Evolutionary conservation across 345 rosid species (phyloP).

Genomic region (Salix caprea): DNA sequence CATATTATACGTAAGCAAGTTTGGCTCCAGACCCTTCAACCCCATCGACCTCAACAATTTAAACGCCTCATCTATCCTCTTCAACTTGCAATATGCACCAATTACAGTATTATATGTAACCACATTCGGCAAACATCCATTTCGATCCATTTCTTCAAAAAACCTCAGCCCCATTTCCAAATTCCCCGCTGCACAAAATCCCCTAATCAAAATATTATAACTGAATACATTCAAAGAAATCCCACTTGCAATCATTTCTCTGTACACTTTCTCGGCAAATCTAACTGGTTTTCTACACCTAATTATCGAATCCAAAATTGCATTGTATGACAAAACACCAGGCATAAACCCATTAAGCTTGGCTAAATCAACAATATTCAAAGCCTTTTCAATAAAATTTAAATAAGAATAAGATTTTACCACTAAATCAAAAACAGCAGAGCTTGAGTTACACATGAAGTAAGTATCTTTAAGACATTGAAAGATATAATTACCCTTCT

Average conservation of each 20-base stretch:
- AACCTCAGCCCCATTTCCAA: constrained; percentile 53
- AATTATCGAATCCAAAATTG: constrained; percentile 65
- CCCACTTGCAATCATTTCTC: constrained; percentile 51
- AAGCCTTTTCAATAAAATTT: constrained; percentile 56
- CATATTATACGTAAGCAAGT: constrained; percentile 73
- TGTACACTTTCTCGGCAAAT: constrained; percentile 51
- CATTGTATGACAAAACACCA: constrained; percentile 82
- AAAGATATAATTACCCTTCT: constrained; percentile 52
- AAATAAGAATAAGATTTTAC: constrained; percentile 71
- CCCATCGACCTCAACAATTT: constrained; percentile 53
- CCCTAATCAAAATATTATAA: constrained; percentile 76
- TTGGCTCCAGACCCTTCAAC: constrained; percentile 62
- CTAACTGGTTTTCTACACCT: constrained; percentile 48
- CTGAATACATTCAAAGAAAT: constrained; percentile 79
- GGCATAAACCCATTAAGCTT: constrained; percentile 77
- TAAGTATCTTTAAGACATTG: constrained; percentile 58
- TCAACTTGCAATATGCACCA: constrained; percentile 57
- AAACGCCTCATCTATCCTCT: constrained; percentile 55
- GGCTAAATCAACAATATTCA: constrained; percentile 51
- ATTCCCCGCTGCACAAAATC: constrained; percentile 68
- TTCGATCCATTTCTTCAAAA: constrained; percentile 58
- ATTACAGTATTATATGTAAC: constrained; percentile 79
- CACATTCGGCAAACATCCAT: constrained; percentile 71
- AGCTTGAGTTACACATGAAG: constrained; percentile 53
- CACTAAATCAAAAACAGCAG: constrained; percentile 79